Percentiles rank a stretch among this genome's conserved stretches.
Conservation (phyloP, 805 yeast species). For the Zygosaccharomyces kombuchaensis region DNA sequence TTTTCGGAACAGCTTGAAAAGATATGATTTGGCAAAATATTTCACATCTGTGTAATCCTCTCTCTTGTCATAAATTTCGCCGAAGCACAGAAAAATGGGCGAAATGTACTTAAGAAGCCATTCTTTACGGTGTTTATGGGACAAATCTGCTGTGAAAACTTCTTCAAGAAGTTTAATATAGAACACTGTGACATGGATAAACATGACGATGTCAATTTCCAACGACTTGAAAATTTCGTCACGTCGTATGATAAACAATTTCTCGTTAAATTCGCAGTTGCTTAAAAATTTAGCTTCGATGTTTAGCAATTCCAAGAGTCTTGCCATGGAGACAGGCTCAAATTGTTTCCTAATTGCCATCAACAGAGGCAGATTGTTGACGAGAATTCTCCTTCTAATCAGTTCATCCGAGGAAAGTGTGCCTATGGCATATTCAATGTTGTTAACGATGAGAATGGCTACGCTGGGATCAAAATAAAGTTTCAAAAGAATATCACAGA, state of each 20-base stretch:
- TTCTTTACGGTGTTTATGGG: constrained; percentile 3
- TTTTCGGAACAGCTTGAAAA: constrained; percentile 24
- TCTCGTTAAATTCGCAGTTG: constrained; percentile 17
- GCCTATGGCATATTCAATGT: constrained; percentile 23
- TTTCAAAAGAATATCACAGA: constrained; percentile 22
- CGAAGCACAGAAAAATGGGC: constrained; percentile 16
- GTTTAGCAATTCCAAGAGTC: constrained; percentile 24
- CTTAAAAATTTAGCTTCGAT: constrained; percentile 13
- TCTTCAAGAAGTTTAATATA: constrained; percentile 16
- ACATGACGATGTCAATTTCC: constrained; percentile 22
- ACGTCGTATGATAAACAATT: constrained; percentile 18
- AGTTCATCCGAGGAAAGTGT: constrained; percentile 20
- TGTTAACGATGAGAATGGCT: constrained; percentile 20
- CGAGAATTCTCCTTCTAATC: constrained; percentile 22
- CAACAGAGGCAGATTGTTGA: constrained; percentile 20
- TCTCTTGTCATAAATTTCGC: constrained; percentile 18
- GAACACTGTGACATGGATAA: constrained; percentile 24
- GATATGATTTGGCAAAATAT: constrained; percentile 18
- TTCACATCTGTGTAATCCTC: constrained; percentile 20
- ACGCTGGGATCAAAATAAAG: constrained; percentile 23
- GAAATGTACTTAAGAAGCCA: constrained; percentile 18
- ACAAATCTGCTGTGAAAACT: neutral
- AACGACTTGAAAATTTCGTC: constrained; percentile 15
- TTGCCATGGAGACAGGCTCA: constrained; percentile 17
- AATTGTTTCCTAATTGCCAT: constrained; percentile 14